phyloP scores from a whole-genome alignment of 371 early-diverging fungal species.

The Chytridium lagenaria region DNA sequence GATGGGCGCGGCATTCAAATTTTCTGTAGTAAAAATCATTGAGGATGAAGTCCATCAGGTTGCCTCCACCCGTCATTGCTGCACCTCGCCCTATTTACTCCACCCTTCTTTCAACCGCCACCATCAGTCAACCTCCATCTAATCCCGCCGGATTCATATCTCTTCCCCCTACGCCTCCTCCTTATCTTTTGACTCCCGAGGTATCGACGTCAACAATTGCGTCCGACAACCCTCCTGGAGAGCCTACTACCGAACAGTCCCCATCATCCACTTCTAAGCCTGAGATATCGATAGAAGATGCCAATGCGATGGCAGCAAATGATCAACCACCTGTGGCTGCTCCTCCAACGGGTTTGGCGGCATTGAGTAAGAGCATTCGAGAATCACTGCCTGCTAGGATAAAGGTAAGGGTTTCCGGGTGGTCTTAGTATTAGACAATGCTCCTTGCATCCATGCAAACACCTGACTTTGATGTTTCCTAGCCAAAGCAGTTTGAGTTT shows the following conservation, averaged over 20 bases:
- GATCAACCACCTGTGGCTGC: background rate
- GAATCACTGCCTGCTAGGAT: background rate
- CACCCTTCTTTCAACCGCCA: background rate
- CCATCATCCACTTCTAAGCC: too few relatives aligned
- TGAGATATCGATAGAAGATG: too few relatives aligned
- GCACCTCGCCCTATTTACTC: conserved; percentile 13
- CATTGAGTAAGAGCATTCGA: background rate
- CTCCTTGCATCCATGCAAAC: too few relatives aligned
- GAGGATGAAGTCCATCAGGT: too few relatives aligned
- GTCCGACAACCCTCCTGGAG: too few relatives aligned
- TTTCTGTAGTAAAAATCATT: too few relatives aligned
- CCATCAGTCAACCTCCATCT: conserved; percentile 18
- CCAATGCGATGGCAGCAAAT: background rate
- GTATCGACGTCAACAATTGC: background rate
- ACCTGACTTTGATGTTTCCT: too few relatives aligned
- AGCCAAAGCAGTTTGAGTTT: conserved; percentile 66
- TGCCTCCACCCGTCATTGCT: conserved; percentile 10
- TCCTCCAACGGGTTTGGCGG: background rate
- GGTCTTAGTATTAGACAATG: background rate
- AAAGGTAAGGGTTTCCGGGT: conserved; percentile 2
- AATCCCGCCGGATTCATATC: conserved; percentile 7
- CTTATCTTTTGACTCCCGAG: background rate
- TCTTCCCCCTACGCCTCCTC: conserved; percentile 21
- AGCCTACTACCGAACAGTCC: too few relatives aligned
- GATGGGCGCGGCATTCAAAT: too few relatives aligned